A percentile compares a stretch with the other conserved stretches of the same genome.
Evolutionary conservation across 495 filamentous ascomycete genomes (phyloP).

Genomic region (Venustampulla echinocandica): DNA sequence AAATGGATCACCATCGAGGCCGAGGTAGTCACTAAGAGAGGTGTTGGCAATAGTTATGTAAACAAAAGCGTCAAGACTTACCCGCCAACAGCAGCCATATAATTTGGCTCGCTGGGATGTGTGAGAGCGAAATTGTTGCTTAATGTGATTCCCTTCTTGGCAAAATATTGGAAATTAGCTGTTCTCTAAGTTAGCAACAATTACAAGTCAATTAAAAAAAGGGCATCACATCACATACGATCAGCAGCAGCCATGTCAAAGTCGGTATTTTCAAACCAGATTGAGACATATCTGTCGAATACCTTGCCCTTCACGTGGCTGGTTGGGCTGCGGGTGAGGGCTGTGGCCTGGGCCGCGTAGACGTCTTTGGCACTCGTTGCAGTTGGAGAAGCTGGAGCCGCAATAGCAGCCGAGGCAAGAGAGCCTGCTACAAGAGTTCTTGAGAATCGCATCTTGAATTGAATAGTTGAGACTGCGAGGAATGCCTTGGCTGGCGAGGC

Average conservation of each 20-base stretch:
- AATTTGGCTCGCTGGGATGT: conserved; percentile 68
- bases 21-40: conserved; percentile 34
- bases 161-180: conserved; percentile 47
- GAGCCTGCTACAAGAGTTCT: conserved; percentile 3
- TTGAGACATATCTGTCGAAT: conserved; percentile 58
- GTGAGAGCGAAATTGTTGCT: conserved; percentile 52
- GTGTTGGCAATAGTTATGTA: not conserved
- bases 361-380: conserved; percentile 19
- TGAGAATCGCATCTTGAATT: conserved; percentile 21
- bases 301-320: conserved; percentile 54
- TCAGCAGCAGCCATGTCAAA: conserved; percentile 30
- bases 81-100: conserved; percentile 53
- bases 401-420: conserved; percentile 5
- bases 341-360: conserved; percentile 27
- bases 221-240: conserved; percentile 13
- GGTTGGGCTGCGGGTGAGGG: conserved; percentile 39
- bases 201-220: conserved; percentile 30
- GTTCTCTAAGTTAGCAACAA: conserved; percentile 13
- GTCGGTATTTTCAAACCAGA: conserved; percentile 73
- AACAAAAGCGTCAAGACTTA: conserved; percentile 29
- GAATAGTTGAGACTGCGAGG: conserved; percentile 3
- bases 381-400: conserved; percentile 15
- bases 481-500: not conserved
- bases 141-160: conserved; percentile 53
- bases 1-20: conserved; percentile 42